Conservation (phyloP, 83 land plant genomes). For the Picea abies region DNA sequence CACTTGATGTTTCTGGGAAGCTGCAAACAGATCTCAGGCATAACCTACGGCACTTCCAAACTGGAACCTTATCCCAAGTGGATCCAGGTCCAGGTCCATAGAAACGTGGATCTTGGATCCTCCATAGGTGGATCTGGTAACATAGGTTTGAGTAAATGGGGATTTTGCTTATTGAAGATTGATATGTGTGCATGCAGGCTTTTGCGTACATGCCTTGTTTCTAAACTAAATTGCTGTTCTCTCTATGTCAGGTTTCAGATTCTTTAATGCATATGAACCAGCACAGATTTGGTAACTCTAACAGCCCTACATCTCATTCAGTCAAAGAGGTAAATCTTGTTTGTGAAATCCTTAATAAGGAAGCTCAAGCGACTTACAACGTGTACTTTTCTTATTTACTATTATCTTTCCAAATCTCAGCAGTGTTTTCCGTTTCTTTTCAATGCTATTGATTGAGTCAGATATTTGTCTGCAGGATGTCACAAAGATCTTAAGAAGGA, state of each 20-base stretch:
- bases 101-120: too few relatives aligned
- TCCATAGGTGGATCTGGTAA: too few relatives aligned
- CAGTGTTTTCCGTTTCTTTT: not conserved
- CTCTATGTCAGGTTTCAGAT: slow-evolving; percentile 16
- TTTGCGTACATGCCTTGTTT: not conserved
- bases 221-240: not conserved
- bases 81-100: too few relatives aligned
- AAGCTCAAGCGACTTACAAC: not conserved
- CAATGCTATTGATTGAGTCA: not conserved
- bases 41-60: too few relatives aligned
- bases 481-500: slow-evolving; percentile 64
- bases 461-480: slow-evolving; percentile 61
- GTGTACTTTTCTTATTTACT: not conserved
- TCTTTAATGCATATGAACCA: slow-evolving; percentile 24
- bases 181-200: not conserved
- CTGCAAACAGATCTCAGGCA: too few relatives aligned
- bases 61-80: too few relatives aligned
- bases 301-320: slow-evolving; percentile 56
- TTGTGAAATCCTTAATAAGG: not conserved
- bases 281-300: slow-evolving; percentile 50
- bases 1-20: too few relatives aligned
- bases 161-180: not conserved
- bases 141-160: not conserved
- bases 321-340: slow-evolving; percentile 50
- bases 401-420: not conserved